Evolutionary conservation across 805 yeast genomes (phyloP), one percentile per base, ranked within the genome.

Genomic region (Monosporozyma yasuniensis): DNA sequence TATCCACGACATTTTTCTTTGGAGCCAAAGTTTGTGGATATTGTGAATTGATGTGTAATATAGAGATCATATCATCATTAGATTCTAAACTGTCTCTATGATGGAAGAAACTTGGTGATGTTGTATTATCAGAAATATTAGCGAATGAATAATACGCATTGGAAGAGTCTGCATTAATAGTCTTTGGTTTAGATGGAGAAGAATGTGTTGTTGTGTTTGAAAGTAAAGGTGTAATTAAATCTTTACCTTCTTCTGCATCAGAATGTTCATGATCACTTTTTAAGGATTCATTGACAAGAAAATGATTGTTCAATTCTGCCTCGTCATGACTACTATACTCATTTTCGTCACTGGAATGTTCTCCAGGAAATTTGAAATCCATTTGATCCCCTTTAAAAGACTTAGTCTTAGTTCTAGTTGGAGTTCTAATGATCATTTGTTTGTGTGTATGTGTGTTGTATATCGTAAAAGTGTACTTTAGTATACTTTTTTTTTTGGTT

Each of bases 361-460:
- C 39, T 6, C 66, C 61, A 14, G 75, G 75, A 48, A 71, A 72
- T 48, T 64, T 62, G 55, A 72, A 72, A 14, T 56, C 66, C 65
- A 67, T 61, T 52, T 71, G 75, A 1, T 67, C 57, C 4, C 75
- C 75, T 22, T 62, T 64, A 48, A 69, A 71, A 0, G 74, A 70
- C 7, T 60, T 53, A 1, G 74, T 64, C 54, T 68, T 71, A 27
- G 69, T 59, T 52, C 67, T 64, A 18, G 65, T 60, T 7, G 68
- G 68, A 12, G 62, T 50, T 50, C 68, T 59, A 14, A 62, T 55
- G 23, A 63, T 41, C 28, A 22, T 32, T 18, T n/a, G 32, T 18
- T 23, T 43, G 21, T 43, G 4, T 43, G 46, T 10, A 19, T 43
- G 35, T 32, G n/a, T 12, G n/a, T n/a, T n/a, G n/a, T n/a, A n/a